These are phyloP conservation scores for Aureobasidium leucospermi DNA, from an alignment of 2,329 filamentous ascomycete genomes.

Conservation along the genomic window DNA sequence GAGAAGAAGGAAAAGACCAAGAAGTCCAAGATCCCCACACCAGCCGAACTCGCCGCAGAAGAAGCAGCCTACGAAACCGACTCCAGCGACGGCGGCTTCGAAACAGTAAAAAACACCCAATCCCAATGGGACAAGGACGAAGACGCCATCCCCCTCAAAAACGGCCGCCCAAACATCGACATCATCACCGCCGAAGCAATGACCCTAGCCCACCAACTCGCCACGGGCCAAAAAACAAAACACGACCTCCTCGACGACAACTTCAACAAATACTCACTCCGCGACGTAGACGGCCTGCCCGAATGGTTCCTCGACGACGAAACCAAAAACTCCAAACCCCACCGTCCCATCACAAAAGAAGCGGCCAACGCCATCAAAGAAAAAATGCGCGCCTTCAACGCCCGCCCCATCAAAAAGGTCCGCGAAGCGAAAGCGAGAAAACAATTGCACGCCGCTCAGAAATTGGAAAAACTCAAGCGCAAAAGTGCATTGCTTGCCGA, in stretches of 20 bases:
- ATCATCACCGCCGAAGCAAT: slow-evolving; percentile 99
- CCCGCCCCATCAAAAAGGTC: slow-evolving; percentile 97
- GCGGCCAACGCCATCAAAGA: slow-evolving; percentile 89
- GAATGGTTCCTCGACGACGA: slow-evolving; percentile 99
- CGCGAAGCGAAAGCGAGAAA: slow-evolving; percentile 92
- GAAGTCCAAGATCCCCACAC: not conserved
- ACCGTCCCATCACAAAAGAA: slow-evolving; percentile 86
- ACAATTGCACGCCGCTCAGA: slow-evolving; percentile 89
- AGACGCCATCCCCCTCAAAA: slow-evolving; percentile 41
- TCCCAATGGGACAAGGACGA: slow-evolving; percentile 58
- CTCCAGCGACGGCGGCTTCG: slow-evolving; percentile 49
- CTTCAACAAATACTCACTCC: slow-evolving; percentile 89
- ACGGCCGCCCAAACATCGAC: slow-evolving; percentile 73
- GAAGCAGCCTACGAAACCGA: slow-evolving; percentile 26
- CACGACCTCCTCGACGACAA: slow-evolving; percentile 79
- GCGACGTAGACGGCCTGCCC: slow-evolving; percentile 82
- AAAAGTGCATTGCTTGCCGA: slow-evolving; percentile 86
- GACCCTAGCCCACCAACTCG: slow-evolving; percentile 89
- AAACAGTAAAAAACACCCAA: slow-evolving; percentile 53
- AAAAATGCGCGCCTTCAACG: slow-evolving; percentile 86
- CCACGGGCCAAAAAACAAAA: slow-evolving; percentile 72
- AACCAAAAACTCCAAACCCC: slow-evolving; percentile 67
- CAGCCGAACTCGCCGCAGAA: slow-evolving; percentile 21
- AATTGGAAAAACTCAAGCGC: slow-evolving; percentile 90
- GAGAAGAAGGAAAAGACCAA: slow-evolving; percentile 2